phyloP scores from a whole-genome alignment of 768 basidiomycete genomes.

The Podaxis carcinomalis region DNA sequence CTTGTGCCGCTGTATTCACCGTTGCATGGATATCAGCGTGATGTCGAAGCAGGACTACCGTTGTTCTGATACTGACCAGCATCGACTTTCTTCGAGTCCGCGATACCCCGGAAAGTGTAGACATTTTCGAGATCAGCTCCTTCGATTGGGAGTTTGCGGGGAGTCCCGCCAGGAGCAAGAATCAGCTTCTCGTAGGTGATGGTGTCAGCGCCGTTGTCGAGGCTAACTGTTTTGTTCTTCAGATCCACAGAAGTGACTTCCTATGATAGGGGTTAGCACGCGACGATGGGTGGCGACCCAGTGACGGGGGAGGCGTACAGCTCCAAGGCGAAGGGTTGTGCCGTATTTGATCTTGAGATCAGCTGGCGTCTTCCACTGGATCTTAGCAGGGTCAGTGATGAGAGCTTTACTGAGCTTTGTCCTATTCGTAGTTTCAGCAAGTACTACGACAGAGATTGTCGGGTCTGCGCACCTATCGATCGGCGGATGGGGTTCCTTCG shows the following conservation, averaged over 20 bases:
- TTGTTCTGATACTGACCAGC: slow-evolving; percentile 39
- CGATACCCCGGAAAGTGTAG: slow-evolving; percentile 64
- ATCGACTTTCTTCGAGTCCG: slow-evolving; percentile 70
- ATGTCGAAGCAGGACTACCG: not conserved
- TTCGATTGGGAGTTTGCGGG: slow-evolving; percentile 72
- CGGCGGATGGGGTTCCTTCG: slow-evolving; percentile 76
- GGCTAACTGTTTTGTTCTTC: slow-evolving; percentile 53
- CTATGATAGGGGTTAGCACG: slow-evolving; percentile 25
- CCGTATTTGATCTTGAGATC: slow-evolving; percentile 76
- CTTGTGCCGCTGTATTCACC: slow-evolving; percentile 46
- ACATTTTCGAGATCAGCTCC: slow-evolving; percentile 75
- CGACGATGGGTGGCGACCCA: not conserved
- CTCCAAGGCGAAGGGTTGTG: slow-evolving; percentile 58
- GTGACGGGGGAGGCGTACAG: slow-evolving; percentile 30
- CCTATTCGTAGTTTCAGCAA: slow-evolving; percentile 29
- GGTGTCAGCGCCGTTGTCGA: slow-evolving; percentile 55
- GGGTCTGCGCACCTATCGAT: slow-evolving; percentile 60
- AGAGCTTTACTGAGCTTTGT: slow-evolving; percentile 90
- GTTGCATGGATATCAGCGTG: slow-evolving; percentile 5
- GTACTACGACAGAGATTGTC: not conserved
- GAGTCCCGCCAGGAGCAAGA: slow-evolving; percentile 71
- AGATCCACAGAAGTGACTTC: slow-evolving; percentile 71
- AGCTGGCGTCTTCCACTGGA: slow-evolving; percentile 67
- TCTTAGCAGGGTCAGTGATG: slow-evolving; percentile 70
- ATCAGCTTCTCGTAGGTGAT: slow-evolving; percentile 74